phyloP scores from a whole-genome alignment of 768 basidiomycete species.

The Aureoboletus auriporus region DNA sequence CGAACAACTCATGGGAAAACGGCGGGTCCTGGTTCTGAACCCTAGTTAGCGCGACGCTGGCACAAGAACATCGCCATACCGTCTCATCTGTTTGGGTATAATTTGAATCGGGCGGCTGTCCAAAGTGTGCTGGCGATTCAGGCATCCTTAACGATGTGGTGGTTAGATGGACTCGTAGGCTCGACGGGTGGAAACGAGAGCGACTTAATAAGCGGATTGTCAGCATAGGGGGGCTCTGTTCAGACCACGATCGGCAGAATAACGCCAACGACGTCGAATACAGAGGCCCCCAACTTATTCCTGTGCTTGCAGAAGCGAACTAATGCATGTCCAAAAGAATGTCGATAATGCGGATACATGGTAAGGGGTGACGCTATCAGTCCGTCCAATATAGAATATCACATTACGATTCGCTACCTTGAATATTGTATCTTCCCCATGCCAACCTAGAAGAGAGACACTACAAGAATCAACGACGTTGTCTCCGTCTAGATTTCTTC shows the following conservation, averaged over 20 bases:
- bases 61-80: constrained; percentile 5
- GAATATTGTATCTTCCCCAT: constrained; percentile 22
- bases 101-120: neutral
- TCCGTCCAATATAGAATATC: constrained; percentile 29
- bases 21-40: constrained; percentile 16
- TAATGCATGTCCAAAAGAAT: constrained; percentile 17
- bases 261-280: too few relatives aligned
- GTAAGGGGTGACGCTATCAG: constrained; percentile 19
- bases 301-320: neutral
- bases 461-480: constrained; percentile 14
- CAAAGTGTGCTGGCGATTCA: neutral
- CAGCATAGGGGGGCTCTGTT: neutral
- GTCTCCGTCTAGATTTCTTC: constrained; percentile 30
- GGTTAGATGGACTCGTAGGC: neutral
- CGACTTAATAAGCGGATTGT: constrained; percentile 18
- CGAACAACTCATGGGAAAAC: constrained; percentile 28
- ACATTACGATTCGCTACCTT: constrained; percentile 27
- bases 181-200: neutral
- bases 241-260: neutral
- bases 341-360: constrained; percentile 25
- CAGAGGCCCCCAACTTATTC: neutral
- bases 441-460: constrained; percentile 3
- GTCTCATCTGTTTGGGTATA: constrained; percentile 1
- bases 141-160: constrained; percentile 2
- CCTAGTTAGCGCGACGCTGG: constrained; percentile 6